Evolutionary conservation across 2,329 filamentous ascomycete species (phyloP), one percentile per base, ranked within the genome.

Genomic region (Juglanconis sp.): DNA sequence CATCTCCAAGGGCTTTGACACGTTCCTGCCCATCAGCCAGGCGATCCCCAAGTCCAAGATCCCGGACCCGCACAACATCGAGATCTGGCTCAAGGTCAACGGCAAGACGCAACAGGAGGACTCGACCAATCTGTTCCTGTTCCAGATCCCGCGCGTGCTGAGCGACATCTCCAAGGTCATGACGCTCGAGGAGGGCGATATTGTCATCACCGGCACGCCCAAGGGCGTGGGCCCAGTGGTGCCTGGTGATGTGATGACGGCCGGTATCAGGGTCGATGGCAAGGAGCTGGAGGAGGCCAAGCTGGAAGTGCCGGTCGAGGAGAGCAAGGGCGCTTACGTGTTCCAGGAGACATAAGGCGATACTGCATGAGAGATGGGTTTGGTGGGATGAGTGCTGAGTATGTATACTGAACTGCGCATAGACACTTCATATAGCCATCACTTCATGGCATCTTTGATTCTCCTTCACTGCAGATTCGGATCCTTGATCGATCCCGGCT

Each of bases 1-100:
- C 69, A 97, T 97, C 66, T 89, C 91, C 67, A 99, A 99, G 80
- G 95, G 95, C 51, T 99, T 98, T 73, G 95, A 99, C 75, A 98
- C 95, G 3, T 99, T 99, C 80, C 82, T 96, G 55, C 95, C 95
- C 61, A 84, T 99, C 70, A 91, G 89, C 73, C 80, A 88, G 65
- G 81, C 91, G 58, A 96, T 99, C 69, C 80, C 87, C 67, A 96
- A 96, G 79, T 81, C 84, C 40, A 81, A 83, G 65, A 92, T 99
- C 67, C 84, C 89, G 11, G 87, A 98, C 76, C 95, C 95, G 36
- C 93, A 98, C 73, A 86, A 94, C 69, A 87, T 91, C 17, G 90
- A 96, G 77, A 79, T 99, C 64, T 96, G 89, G 75, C 83, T 99
- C 60, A 87, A 83, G 56, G 91, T 99, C 70, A 96, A 97, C 74